These are phyloP conservation scores for Jatropha curcas DNA, from an alignment of 345 rosid species.

Conservation along the genomic window DNA sequence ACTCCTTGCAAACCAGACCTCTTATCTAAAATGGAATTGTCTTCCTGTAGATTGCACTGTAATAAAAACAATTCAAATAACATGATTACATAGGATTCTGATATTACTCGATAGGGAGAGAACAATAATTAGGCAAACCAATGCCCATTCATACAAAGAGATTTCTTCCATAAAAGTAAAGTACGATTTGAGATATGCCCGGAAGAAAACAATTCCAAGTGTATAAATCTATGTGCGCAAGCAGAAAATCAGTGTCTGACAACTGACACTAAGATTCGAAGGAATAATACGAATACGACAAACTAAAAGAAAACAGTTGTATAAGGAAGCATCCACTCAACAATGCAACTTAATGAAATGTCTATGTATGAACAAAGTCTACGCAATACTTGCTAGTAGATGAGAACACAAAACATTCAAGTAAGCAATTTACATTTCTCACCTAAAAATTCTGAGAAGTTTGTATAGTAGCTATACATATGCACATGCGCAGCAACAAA, in stretches of 20 bases:
- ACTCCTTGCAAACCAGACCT: constrained; percentile 60
- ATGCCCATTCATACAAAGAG: constrained; percentile 22
- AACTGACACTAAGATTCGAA: neutral
- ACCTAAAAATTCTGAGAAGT: neutral
- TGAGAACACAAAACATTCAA: neutral
- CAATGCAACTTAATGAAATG: neutral
- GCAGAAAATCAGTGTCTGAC: constrained; percentile 12
- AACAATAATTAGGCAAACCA: constrained; percentile 13
- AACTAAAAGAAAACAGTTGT: neutral
- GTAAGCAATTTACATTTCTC: neutral
- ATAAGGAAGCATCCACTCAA: constrained; percentile 3
- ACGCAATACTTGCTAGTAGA: neutral
- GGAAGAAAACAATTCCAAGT: constrained; percentile 3
- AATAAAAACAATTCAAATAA: constrained; percentile 26
- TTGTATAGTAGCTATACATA: neutral
- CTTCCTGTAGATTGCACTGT: constrained; percentile 61
- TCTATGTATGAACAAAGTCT: neutral
- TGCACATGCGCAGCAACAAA: neutral
- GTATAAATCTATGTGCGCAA: constrained; percentile 8
- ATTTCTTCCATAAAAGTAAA: constrained; percentile 29
- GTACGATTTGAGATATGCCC: neutral
- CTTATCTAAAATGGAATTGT: constrained; percentile 46
- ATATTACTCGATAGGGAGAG: constrained; percentile 9
- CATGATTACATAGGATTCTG: constrained; percentile 24
- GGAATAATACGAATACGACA: constrained; percentile 7